Base-by-base conservation (phyloP, 768 basidiomycete species). In the Podaxis sp. region DNA sequence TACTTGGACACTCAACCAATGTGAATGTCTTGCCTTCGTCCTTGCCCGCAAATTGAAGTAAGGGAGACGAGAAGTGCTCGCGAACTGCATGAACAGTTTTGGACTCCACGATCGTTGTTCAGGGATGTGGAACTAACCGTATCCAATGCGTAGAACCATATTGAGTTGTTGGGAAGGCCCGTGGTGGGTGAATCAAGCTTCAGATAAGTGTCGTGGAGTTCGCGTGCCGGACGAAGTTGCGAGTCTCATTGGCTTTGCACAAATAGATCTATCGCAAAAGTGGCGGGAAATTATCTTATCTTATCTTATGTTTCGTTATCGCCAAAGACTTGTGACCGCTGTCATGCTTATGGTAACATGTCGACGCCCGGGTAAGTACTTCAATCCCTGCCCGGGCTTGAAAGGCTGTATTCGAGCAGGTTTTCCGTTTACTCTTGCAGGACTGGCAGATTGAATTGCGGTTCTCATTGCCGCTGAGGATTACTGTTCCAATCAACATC, bases 61-160 rank as follows among this genome's bases (percentile, higher is more conserved):
- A 80, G 0, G 96, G 96, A 1, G 92, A 91, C 15, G 91, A 92
- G 75, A 98, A 98, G 73, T 97, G 95, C 70, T 94, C 92, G 36
- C 90, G 80, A 54, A 94, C 90, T 90, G 66, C 7, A 22, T 43
- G 19, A 2, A 22, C 43, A 12, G 41, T 25, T 22, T 55, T 19
- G 24, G 38, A 17, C 19, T n/a, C 12, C 51, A 46, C n/a, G 19
- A 46, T n/a, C 6, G 19, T 15, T 25, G 19, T 46, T 19, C 33
- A 19, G 13, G n/a, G 2, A 57, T n/a, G 43, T 37, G 25, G 22
- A 17, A 59, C 69, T 61, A 66, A 82, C 83, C 82, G 63, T 82
- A 83, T 70, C 82, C 82, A 61, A 83, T 70, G 57, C 78, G 70
- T n/a, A 80, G 68, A 65, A 73, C 67, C 77, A 79, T 79, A 24